phyloP scores from a whole-genome alignment of 2,329 filamentous ascomycete species.

The Hymenoscyphus albidus region DNA sequence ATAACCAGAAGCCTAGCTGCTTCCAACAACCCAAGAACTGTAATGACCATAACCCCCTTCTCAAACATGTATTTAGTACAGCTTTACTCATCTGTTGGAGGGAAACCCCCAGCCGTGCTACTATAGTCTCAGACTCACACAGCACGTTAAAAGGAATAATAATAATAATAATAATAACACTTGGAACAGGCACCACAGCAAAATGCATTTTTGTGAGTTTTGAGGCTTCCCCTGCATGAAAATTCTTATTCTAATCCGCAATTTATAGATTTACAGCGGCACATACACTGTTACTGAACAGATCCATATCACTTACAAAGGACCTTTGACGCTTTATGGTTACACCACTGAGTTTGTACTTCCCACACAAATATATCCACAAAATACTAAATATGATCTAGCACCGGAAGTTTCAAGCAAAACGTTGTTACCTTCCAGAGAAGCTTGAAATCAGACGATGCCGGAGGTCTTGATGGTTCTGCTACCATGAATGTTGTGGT shows the following conservation, averaged over 20 bases:
- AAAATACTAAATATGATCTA: background rate
- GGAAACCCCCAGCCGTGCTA: too few species aligned
- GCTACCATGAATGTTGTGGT: background rate
- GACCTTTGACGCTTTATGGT: slow-evolving; percentile 39
- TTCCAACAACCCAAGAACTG: too few species aligned
- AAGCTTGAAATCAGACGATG: background rate
- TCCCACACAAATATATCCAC: background rate
- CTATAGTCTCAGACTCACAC: too few species aligned
- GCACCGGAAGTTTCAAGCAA: background rate
- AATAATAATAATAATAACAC: too few species aligned
- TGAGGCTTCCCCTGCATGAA: background rate
- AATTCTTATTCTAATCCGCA: background rate
- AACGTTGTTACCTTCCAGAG: background rate
- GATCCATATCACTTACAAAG: slow-evolving; percentile 39
- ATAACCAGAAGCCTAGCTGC: too few species aligned
- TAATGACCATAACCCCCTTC: too few species aligned
- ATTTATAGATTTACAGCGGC: slow-evolving; percentile 42
- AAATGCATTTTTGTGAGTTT: background rate
- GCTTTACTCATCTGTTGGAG: too few species aligned
- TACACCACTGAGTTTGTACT: slow-evolving; percentile 38
- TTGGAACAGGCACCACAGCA: background rate
- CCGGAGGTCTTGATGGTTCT: background rate
- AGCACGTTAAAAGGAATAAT: too few species aligned
- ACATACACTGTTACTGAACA: slow-evolving; percentile 46
- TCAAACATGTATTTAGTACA: too few species aligned